Conservation (phyloP, 495 filamentous ascomycete species). For the Aspergillus heteromorphus region DNA sequence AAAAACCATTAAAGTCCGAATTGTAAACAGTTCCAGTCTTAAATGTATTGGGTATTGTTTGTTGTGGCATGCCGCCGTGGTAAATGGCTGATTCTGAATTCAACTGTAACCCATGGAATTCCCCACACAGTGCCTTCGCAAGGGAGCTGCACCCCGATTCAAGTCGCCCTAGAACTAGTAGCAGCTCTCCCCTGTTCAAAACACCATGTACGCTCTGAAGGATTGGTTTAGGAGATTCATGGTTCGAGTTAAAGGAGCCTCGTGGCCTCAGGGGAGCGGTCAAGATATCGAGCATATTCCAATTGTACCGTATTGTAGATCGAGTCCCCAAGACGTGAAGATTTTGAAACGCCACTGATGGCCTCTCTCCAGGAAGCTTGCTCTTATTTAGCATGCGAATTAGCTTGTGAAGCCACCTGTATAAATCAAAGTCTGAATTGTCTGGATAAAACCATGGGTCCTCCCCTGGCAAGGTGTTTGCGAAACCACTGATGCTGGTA, state of each 20-base stretch:
- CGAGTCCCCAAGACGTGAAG: conserved; percentile 1
- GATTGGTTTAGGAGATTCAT: neutral
- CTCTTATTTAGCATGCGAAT: neutral
- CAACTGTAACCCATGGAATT: neutral
- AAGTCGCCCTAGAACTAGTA: conserved; percentile 8
- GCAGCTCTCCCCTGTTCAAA: neutral
- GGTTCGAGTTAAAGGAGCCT: neutral
- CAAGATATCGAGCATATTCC: neutral
- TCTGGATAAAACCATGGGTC: neutral
- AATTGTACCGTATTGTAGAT: neutral
- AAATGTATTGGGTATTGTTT: neutral
- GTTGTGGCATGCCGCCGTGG: neutral
- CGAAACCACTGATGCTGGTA: neutral
- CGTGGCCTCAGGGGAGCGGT: neutral
- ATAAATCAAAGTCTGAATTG: conserved; percentile 1
- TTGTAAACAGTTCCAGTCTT: conserved; percentile 1
- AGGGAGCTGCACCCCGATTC: conserved; percentile 3
- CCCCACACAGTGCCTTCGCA: neutral
- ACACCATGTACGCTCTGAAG: neutral
- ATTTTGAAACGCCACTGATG: neutral
- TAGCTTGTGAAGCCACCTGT: conserved; percentile 1
- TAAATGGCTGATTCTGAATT: neutral
- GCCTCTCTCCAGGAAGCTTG: neutral
- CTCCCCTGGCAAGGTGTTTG: neutral
- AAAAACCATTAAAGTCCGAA: conserved; percentile 1